Evolutionary conservation across 345 rosid genomes (phyloP), one percentile per base, ranked within the genome.

Genomic region (Eucalyptus lansdowneana): DNA sequence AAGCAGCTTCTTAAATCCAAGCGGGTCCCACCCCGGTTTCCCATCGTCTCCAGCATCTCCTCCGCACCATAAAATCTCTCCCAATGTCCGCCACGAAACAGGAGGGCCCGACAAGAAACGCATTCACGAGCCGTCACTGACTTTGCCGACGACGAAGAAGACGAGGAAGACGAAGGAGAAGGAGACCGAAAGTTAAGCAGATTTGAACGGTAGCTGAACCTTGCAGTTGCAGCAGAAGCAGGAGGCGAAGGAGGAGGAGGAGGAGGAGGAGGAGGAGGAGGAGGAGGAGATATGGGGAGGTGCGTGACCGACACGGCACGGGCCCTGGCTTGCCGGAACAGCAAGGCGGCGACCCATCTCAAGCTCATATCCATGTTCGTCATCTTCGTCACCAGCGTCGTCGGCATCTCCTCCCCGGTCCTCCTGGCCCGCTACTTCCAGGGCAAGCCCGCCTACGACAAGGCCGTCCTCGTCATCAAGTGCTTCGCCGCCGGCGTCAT

Each of bases 401-500:
- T 93, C 47, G 99, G 99, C 7, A 94, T 97, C 87, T 93, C 97
- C 7, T 91, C 89, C 17, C 99, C 99, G 0, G 97, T 97, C 54
- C 87, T 97, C 42, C 92, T 97, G 27, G 98, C 99, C 34, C 96
- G 95, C 29, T 93, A 89, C 88, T 97, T 97, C 89, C 97, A 93
- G 3, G 98, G 99, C 2, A 97, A 94, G 88, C 96, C 99, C 69
- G 91, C 93, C 21, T 97, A 97, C 92, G 98, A 95, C 87, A 95
- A 93, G 90, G 95, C 97, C 19, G 90, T 94, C 37, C 95, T 97
- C 8, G 45, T 94, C 7, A 94, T 97, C 83, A 97, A 97, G 92
- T 96, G 99, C 92, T 97, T 97, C 93, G 99, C 99, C 47, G 99
- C 99, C 86, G 99, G 99, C 3, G 99, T 97, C 5, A 97, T 97